Percentiles rank a stretch among this genome's conserved stretches.
phyloP scores from a whole-genome alignment of 192 early-diverging fungal genomes.

The Blastocladiella britannica region DNA sequence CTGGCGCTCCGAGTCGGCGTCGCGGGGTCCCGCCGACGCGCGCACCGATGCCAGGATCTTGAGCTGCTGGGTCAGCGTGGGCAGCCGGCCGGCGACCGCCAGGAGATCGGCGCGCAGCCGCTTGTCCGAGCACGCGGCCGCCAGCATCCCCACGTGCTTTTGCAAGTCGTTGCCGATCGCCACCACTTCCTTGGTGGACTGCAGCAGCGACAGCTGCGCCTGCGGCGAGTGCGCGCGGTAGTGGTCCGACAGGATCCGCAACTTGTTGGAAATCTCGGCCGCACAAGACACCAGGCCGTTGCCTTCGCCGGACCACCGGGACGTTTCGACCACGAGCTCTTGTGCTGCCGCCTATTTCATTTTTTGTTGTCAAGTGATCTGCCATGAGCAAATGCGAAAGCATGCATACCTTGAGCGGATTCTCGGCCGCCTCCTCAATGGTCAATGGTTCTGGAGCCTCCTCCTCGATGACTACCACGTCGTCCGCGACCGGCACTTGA shows the following conservation, averaged over 20 bases:
- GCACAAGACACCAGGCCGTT: constrained; percentile 21
- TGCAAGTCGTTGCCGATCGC: constrained; percentile 9
- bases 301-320: constrained; percentile 16
- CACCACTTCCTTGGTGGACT: constrained; percentile 17
- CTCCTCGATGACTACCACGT: constrained; percentile 18
- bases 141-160: constrained; percentile 9
- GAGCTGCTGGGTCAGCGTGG: constrained; percentile 25
- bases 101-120: constrained; percentile 11
- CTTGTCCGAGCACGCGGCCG: constrained; percentile 17
- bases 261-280: constrained; percentile 12
- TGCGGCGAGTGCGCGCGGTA: constrained; percentile 5
- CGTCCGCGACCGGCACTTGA: constrained; percentile 1
- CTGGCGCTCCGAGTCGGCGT: constrained; percentile 18
- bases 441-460: constrained; percentile 19
- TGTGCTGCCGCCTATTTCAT: constrained; percentile 22
- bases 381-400: too few relatives aligned
- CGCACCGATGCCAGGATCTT: constrained; percentile 24
- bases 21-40: constrained; percentile 13
- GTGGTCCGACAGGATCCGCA: constrained; percentile 12
- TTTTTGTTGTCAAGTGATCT: background rate
- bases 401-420: constrained; percentile 22
- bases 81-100: constrained; percentile 9
- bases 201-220: constrained; percentile 18
- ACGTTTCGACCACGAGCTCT: constrained; percentile 27
- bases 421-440: constrained; percentile 17